Evolutionary conservation across 2,329 filamentous ascomycete genomes (phyloP).

Genomic region (Pseudopithomyces chartarum): DNA sequence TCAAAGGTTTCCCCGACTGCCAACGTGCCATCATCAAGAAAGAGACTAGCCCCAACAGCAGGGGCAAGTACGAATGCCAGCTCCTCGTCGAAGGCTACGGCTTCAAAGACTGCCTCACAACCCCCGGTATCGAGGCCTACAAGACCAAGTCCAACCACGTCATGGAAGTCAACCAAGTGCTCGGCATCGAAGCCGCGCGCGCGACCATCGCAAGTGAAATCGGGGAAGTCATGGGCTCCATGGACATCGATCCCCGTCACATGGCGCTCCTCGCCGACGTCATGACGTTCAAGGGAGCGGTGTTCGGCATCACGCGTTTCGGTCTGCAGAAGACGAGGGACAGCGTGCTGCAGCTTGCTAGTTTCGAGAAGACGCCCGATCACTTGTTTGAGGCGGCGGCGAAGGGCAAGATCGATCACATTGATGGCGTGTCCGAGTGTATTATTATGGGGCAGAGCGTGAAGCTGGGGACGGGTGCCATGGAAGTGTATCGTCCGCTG

Average conservation of each 20-base stretch:
- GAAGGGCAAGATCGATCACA: conserved; percentile 86
- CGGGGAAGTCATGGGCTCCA: conserved; percentile 83
- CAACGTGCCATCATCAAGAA: conserved; percentile 88
- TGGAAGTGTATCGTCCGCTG: conserved; percentile 82
- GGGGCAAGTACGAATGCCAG: conserved; percentile 60
- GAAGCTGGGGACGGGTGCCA: conserved; percentile 85
- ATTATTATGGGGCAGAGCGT: conserved; percentile 99
- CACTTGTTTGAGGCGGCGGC: conserved; percentile 95
- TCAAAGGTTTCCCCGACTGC: conserved; percentile 87
- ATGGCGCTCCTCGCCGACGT: conserved; percentile 97
- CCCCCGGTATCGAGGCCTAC: conserved; percentile 83
- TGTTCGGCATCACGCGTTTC: conserved; percentile 94
- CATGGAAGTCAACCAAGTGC: conserved; percentile 83
- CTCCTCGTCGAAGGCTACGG: conserved; percentile 94
- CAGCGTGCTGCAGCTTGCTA: conserved; percentile 88
- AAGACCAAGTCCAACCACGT: conserved; percentile 80
- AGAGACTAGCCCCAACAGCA: conserved; percentile 69
- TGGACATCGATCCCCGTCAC: conserved; percentile 96
- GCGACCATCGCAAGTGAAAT: conserved; percentile 91
- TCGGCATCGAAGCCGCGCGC: conserved; percentile 94
- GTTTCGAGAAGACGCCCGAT: conserved; percentile 97
- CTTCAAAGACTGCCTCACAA: conserved; percentile 86
- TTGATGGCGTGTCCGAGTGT: conserved; percentile 93
- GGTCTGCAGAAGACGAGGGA: conserved; percentile 96
- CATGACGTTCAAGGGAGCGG: conserved; percentile 98